phyloP scores from a whole-genome alignment of 192 early-diverging fungal genomes.

The Cladochytrium replicatum region DNA sequence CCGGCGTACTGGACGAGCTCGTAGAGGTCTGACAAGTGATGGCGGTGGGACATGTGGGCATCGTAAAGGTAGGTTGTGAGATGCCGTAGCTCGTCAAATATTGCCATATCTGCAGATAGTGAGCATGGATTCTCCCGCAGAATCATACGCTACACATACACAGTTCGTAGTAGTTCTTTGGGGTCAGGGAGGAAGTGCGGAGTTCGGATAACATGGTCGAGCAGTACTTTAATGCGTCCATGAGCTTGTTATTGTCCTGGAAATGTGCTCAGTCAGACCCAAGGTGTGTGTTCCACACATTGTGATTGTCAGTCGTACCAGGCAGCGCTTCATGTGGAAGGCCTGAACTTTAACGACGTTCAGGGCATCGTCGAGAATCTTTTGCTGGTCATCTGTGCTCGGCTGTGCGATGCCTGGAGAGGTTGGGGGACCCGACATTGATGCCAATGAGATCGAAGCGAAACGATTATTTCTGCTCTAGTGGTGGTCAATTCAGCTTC shows the following conservation, averaged over 20 bases:
- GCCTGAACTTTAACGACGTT: slow-evolving; percentile 88
- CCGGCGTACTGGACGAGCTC: slow-evolving; percentile 97
- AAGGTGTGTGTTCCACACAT: no score
- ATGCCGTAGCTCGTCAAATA: slow-evolving; percentile 94
- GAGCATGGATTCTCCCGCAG: slow-evolving; percentile 5
- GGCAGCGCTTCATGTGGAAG: slow-evolving; percentile 88
- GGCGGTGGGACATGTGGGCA: slow-evolving; percentile 66
- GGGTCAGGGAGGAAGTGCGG: slow-evolving; percentile 85
- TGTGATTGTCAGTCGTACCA: slow-evolving; percentile 66
- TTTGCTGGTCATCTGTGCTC: slow-evolving; percentile 85
- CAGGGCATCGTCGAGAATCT: slow-evolving; percentile 86
- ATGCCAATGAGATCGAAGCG: no score
- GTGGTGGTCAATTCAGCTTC: no score
- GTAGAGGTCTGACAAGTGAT: slow-evolving; percentile 83
- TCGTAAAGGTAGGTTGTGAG: slow-evolving; percentile 85
- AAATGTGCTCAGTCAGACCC: no score
- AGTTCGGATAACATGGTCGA: slow-evolving; percentile 97
- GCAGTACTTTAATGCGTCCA: slow-evolving; percentile 97
- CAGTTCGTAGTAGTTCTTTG: slow-evolving; percentile 99
- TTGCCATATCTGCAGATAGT: slow-evolving; percentile 71
- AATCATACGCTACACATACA: slow-evolving; percentile 47
- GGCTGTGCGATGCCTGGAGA: no score
- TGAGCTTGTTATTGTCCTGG: slow-evolving; percentile 78
- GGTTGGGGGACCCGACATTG: no score
- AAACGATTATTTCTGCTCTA: no score